Evolutionary conservation across 495 filamentous ascomycete species (phyloP).

Genomic region (Penicillium bovifimosum): DNA sequence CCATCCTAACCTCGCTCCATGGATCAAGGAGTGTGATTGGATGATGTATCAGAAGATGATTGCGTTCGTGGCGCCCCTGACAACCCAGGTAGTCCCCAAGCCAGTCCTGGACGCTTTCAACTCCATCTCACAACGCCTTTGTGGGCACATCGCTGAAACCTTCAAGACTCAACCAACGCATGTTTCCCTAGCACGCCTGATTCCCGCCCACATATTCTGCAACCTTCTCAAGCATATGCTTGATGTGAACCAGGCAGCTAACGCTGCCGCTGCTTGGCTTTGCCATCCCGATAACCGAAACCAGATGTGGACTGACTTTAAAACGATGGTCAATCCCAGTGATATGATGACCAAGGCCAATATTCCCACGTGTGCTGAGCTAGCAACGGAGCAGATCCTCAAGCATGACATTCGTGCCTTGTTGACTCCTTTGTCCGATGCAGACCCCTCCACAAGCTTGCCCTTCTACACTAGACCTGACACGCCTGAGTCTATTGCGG

Average conservation of each 20-base stretch:
- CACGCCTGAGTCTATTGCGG: slow-evolving; percentile 29
- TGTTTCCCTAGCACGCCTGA: slow-evolving; percentile 76
- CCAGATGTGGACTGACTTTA: slow-evolving; percentile 93
- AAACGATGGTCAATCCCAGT: slow-evolving; percentile 65
- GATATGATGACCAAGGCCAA: slow-evolving; percentile 43
- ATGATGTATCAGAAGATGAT: slow-evolving; percentile 96
- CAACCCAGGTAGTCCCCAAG: slow-evolving; percentile 82
- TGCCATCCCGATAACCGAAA: slow-evolving; percentile 45
- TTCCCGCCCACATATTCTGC: slow-evolving; percentile 85
- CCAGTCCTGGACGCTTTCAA: slow-evolving; percentile 76
- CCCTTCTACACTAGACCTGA: slow-evolving; percentile 43
- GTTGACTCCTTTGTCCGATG: slow-evolving; percentile 45
- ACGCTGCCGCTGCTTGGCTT: slow-evolving; percentile 44
- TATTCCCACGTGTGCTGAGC: slow-evolving; percentile 37
- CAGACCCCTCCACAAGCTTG: slow-evolving; percentile 25
- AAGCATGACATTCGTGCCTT: slow-evolving; percentile 68
- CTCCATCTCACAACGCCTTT: slow-evolving; percentile 74
- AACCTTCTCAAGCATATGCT: slow-evolving; percentile 77
- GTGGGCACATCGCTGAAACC: slow-evolving; percentile 66
- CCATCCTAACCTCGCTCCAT: slow-evolving; percentile 73
- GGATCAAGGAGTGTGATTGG: slow-evolving; percentile 94
- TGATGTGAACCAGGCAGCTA: slow-evolving; percentile 83
- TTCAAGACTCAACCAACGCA: slow-evolving; percentile 78
- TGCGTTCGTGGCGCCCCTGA: slow-evolving; percentile 75
- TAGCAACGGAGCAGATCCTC: slow-evolving; percentile 58